A percentile compares a stretch with the other conserved stretches of the same genome.
Conservation (phyloP, 2,329 filamentous ascomycete genomes). For the Stachybotrys echinatus region DNA sequence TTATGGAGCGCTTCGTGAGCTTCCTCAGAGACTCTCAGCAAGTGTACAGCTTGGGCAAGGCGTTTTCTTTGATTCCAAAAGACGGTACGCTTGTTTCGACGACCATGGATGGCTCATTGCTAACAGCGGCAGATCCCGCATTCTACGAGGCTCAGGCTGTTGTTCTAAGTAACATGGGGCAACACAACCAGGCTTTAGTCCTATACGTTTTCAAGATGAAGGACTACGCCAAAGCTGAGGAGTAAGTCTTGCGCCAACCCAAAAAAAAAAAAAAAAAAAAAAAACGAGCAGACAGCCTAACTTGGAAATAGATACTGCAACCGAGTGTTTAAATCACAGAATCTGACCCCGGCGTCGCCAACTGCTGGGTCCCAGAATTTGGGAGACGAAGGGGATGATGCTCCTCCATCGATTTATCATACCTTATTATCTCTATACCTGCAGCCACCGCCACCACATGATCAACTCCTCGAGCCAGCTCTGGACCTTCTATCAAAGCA, state of each 20-base stretch:
- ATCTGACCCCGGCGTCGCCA: constrained; percentile 29
- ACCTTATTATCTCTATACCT: constrained; percentile 87
- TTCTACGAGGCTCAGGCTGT: constrained; percentile 91
- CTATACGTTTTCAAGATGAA: constrained; percentile 95
- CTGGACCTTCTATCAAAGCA: constrained; percentile 86
- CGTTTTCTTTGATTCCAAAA: constrained; percentile 70
- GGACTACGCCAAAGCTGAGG: constrained; percentile 85
- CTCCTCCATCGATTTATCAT: constrained; percentile 79
- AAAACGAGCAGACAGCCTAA: constrained; percentile 12
- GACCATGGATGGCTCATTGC: not conserved
- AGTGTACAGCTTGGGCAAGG: constrained; percentile 70
- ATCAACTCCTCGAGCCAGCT: constrained; percentile 71
- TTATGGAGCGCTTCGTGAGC: constrained; percentile 62
- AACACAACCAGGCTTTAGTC: constrained; percentile 91
- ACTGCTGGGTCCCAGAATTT: constrained; percentile 22
- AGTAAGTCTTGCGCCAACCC: constrained; percentile 51
- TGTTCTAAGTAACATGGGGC: constrained; percentile 88
- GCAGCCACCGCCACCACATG: constrained; percentile 67
- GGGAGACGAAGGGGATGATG: constrained; percentile 25
- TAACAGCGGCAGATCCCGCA: constrained; percentile 55
- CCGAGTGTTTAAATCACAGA: constrained; percentile 64
- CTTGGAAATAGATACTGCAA: constrained; percentile 72
- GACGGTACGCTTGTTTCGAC: constrained; percentile 55
- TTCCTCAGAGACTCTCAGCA: constrained; percentile 73
- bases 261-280: no score